Evolutionary conservation across 306 rosid genomes (phyloP).

Genomic region (Acacia melanoxylon): DNA sequence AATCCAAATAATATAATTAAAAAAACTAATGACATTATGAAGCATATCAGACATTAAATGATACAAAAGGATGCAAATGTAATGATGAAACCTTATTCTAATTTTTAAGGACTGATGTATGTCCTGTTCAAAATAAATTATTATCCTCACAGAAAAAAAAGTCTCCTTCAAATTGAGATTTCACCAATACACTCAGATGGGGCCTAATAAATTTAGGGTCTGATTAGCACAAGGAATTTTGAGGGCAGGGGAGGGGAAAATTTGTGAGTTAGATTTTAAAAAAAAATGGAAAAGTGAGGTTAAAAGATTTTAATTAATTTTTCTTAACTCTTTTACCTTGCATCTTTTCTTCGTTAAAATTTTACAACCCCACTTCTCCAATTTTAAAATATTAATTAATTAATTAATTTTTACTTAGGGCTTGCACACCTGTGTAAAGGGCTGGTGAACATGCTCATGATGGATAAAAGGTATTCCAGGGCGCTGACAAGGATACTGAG

Average conservation of each 20-base stretch:
- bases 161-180: not conserved
- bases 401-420: not conserved
- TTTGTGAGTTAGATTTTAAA: too few species aligned
- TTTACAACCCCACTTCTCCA: too few species aligned
- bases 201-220: not conserved
- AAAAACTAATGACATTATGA: not conserved
- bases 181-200: not conserved
- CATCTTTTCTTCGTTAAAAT: too few species aligned
- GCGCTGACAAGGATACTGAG: constrained; percentile 85
- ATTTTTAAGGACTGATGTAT: not conserved
- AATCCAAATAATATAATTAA: not conserved
- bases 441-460: constrained; percentile 84
- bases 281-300: too few species aligned
- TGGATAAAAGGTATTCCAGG: constrained; percentile 87
- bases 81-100: not conserved
- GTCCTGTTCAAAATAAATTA: not conserved
- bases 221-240: too few species aligned
- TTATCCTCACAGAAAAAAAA: not conserved
- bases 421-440: constrained; percentile 74
- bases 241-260: too few species aligned
- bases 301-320: too few species aligned
- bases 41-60: not conserved
- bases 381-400: too few species aligned
- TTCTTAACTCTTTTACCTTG: too few species aligned
- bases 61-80: constrained; percentile 17